Base-by-base conservation (phyloP, 2,329 filamentous ascomycete species). In the Fusarium secorum region DNA sequence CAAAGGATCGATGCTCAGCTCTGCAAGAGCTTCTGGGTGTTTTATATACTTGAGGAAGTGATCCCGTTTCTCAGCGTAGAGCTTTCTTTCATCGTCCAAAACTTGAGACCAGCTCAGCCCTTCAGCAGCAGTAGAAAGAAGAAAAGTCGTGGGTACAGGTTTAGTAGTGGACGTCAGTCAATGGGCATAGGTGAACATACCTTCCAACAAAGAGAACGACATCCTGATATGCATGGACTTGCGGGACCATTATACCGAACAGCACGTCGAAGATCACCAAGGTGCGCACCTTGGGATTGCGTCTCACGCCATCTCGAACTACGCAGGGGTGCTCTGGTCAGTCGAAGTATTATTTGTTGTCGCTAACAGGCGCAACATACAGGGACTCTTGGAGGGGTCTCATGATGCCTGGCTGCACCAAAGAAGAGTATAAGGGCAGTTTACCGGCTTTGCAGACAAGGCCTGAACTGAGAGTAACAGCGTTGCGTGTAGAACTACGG, bases 121-220 rank as follows among this genome's bases (percentile, higher is more conserved):
- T 57, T 91, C 86, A 14, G 90, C 83, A 55, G 87, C 87, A 70
- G 91, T 89, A 78, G 94, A 95, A 33, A 97, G 85, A 48, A 98
- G 84, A 79, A 98, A 97, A 39, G 89, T 88, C 93, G 95, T 28
- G 24, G 18, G 22, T 67, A 36, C 49, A 69, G 69, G 62, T 75
- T 64, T 52, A 55, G 55, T 35, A 45, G 52, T 35, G 46, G 13
- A 33, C n/a, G 35, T 33, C 20, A 46, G 24, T 22, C 36, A 46
- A 36, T 33, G 41, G 30, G n/a, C 44, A 33, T 14, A 15, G 32
- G 45, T 22, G n/a, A 33, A 52, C 63, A 66, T 57, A 91, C 93
- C 89, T 97, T 98, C 95, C 95, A 98, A 81, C 92, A 97, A 39
- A 97, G 87, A 6, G 95, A 98, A 60, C 95, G 90, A 71, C 94